phyloP scores from a whole-genome alignment of 2,329 filamentous ascomycete genomes.

The Paecilomyces dactylethromorphus region DNA sequence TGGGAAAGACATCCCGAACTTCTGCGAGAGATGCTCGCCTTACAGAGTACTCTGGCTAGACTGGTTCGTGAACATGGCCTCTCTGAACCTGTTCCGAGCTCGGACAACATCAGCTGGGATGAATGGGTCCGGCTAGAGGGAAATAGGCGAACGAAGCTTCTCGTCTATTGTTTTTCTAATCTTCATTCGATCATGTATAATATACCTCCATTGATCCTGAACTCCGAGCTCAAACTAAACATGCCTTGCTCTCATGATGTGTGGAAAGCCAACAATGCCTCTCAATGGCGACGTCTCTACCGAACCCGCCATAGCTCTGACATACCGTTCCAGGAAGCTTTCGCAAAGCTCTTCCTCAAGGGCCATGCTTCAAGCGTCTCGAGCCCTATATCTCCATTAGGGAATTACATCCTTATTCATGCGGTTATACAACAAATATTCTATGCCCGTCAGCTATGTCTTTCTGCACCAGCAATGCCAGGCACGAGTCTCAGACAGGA shows the following conservation, averaged over 20 bases:
- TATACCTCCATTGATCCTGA: slow-evolving; percentile 52
- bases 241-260: slow-evolving; percentile 50
- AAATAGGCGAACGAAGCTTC: slow-evolving; percentile 48
- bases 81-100: slow-evolving; percentile 20
- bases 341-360: slow-evolving; percentile 38
- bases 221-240: slow-evolving; percentile 47
- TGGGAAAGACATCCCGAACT: slow-evolving; percentile 54
- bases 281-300: slow-evolving; percentile 42
- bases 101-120: slow-evolving; percentile 44
- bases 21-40: slow-evolving; percentile 50
- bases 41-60: slow-evolving; percentile 51
- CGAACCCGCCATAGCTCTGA: slow-evolving; percentile 27
- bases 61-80: slow-evolving; percentile 51
- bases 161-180: slow-evolving; percentile 54
- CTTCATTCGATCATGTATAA: slow-evolving; percentile 58
- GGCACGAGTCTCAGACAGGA: slow-evolving; percentile 38
- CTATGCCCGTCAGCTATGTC: slow-evolving; percentile 43
- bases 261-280: slow-evolving; percentile 48
- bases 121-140: slow-evolving; percentile 51
- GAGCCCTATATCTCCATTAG: slow-evolving; percentile 41
- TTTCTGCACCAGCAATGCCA: slow-evolving; percentile 37
- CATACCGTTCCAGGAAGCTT: slow-evolving; percentile 39
- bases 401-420: slow-evolving; percentile 50
- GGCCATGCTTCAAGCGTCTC: slow-evolving; percentile 26
- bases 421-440: slow-evolving; percentile 51